Conservation (phyloP, 1,139 yeast species). For the Pichia inconspicua region DNA sequence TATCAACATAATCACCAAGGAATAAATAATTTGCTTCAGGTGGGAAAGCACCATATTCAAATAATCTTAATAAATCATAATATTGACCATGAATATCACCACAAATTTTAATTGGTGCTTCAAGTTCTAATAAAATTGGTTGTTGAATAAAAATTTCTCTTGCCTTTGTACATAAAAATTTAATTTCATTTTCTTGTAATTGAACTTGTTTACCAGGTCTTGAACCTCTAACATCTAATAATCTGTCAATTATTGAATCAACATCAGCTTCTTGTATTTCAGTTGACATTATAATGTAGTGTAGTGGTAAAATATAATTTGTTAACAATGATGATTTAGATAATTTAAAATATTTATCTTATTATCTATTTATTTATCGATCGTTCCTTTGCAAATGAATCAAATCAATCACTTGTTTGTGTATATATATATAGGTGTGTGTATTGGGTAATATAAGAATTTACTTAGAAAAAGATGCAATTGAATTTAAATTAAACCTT, state of each 20-base stretch:
- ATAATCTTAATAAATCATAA: constrained; percentile 86
- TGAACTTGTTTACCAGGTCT: constrained; percentile 97
- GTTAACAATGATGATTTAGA: no score
- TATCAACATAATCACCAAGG: constrained; percentile 94
- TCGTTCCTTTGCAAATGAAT: no score
- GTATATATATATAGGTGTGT: no score
- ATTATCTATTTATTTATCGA: neutral
- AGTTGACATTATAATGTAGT: constrained; percentile 3
- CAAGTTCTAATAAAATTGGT: constrained; percentile 89
- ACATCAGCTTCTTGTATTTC: constrained; percentile 88
- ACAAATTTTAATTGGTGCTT: constrained; percentile 84
- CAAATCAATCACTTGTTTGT: no score
- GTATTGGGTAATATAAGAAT: neutral
- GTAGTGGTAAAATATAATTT: neutral
- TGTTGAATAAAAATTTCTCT: constrained; percentile 96
- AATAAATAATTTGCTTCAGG: constrained; percentile 97
- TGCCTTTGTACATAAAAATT: constrained; percentile 93
- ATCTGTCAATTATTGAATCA: constrained; percentile 94
- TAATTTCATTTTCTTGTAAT: constrained; percentile 86
- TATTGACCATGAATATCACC: constrained; percentile 99
- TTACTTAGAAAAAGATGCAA: no score
- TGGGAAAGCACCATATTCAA: constrained; percentile 97
- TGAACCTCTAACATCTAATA: constrained; percentile 94
- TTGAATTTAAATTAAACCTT: no score
- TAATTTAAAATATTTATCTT: no score